Evolutionary conservation across 768 basidiomycete species (phyloP), one percentile per base, ranked within the genome.

Genomic region (Amylocystis lapponica): DNA sequence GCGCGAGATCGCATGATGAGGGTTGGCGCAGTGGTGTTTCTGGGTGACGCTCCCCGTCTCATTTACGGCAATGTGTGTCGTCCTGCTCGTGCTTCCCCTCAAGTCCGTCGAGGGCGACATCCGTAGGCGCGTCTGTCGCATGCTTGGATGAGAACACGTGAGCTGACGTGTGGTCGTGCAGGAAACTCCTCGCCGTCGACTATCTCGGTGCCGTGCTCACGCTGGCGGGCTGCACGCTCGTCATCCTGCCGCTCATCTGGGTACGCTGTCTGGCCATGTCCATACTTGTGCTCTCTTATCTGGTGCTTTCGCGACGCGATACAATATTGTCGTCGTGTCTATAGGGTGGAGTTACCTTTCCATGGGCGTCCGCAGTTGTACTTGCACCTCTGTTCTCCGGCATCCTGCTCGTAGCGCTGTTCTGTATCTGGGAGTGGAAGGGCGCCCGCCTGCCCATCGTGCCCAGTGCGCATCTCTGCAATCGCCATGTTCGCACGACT

Each of bases 181-280:
- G 74, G 39, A 89, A 89, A 60, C 67, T 88, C 14, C 60, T 76
- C 16, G 74, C 72, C 1, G 63, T 86, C 7, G 86, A 87, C 52
- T 86, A 81, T 49, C 39, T 78, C 19, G 85, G 85, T 1, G 68
- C 75, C 0, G 41, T 66, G 1, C 61, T 86, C 21, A 82, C 80
- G 1, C 70, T 87, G 11, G 62, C 66, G 1, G 82, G 74, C 19
- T 81, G 80, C 36, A 70, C 78, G 2, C 66, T 86, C 2, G 61
- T 88, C 17, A 72, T 88, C 38, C 63, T 86, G 6, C 83, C 83
- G 0, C 68, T 88, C 13, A 83, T 84, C 23, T 87, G 84, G 83
- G 81, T 79, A 49, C 13, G 71, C 55, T 30, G 8, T 40, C 39
- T 40, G 10, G 17, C 19, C 36, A 19, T 12, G 10, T 37, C 33